Conservation (phyloP, 257 asterid species). For the Plantago ovata region DNA sequence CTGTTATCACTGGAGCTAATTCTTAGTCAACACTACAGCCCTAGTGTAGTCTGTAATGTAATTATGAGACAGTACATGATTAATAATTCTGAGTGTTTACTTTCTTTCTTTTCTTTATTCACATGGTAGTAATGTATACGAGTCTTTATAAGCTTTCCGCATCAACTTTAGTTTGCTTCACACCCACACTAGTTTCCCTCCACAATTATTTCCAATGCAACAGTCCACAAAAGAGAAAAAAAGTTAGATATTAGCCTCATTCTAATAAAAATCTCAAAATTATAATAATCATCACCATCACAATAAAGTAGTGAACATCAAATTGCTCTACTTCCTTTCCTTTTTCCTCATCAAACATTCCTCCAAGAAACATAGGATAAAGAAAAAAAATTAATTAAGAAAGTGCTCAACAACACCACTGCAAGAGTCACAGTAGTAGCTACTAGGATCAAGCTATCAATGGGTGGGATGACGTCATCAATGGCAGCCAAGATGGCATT, state of each 20-base stretch:
- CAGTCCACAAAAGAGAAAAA: neutral
- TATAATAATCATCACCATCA: neutral
- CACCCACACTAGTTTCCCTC: constrained; percentile 5
- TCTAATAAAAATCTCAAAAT: neutral
- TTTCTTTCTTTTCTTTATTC: too few relatives aligned
- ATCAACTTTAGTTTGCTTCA: constrained; percentile 9
- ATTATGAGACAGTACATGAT: too few relatives aligned
- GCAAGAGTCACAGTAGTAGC: too few relatives aligned
- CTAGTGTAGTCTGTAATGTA: too few relatives aligned
- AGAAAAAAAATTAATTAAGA: too few relatives aligned
- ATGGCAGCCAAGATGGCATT: constrained; percentile 98
- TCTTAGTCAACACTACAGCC: too few relatives aligned
- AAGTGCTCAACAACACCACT: neutral
- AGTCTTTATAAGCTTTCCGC: constrained; percentile 1
- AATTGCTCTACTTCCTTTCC: neutral
- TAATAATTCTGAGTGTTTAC: too few relatives aligned
- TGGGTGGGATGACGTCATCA: constrained; percentile 99
- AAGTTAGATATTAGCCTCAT: too few relatives aligned
- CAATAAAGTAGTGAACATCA: neutral
- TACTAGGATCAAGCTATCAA: constrained; percentile 8
- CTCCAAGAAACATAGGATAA: neutral
- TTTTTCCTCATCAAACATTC: neutral
- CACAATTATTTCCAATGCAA: constrained; percentile 2
- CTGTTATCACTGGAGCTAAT: too few relatives aligned
- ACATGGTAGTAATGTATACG: neutral